These are phyloP conservation scores for Suhomyces emberorum DNA, from an alignment of 805 yeast species.

Conservation along the genomic window DNA sequence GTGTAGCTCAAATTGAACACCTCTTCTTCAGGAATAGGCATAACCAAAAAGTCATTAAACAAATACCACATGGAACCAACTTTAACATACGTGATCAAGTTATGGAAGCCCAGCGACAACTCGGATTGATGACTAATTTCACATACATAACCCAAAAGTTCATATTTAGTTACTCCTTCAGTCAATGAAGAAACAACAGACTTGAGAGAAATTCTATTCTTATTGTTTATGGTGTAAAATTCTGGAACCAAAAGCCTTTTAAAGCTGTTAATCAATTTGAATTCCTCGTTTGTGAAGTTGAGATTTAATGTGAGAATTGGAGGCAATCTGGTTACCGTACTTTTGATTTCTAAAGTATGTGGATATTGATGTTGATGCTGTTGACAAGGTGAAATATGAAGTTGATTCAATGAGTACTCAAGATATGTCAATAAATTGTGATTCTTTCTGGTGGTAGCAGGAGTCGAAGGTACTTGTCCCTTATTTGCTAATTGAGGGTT, in stretches of 20 bases:
- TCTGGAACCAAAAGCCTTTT: slow-evolving; percentile 61
- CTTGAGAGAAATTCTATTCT: slow-evolving; percentile 37
- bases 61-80: slow-evolving; percentile 65
- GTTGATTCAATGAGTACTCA: slow-evolving; percentile 58
- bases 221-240: slow-evolving; percentile 44
- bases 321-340: slow-evolving; percentile 55
- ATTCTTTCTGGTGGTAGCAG: slow-evolving; percentile 13
- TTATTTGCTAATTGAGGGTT: slow-evolving; percentile 12
- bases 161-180: slow-evolving; percentile 47
- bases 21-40: slow-evolving; percentile 69
- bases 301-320: slow-evolving; percentile 63
- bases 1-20: slow-evolving; percentile 66
- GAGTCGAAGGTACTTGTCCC: slow-evolving; percentile 12
- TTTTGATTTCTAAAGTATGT: slow-evolving; percentile 48
- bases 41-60: slow-evolving; percentile 89
- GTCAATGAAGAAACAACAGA: slow-evolving; percentile 25
- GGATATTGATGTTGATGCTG: slow-evolving; percentile 40
- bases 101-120: slow-evolving; percentile 42
- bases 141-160: slow-evolving; percentile 66
- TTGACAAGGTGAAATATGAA: slow-evolving; percentile 46
- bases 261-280: slow-evolving; percentile 46
- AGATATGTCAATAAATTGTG: slow-evolving; percentile 45
- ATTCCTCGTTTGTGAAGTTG: slow-evolving; percentile 52
- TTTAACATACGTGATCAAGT: slow-evolving; percentile 57
- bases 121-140: slow-evolving; percentile 52